Evolutionary conservation across 2,329 filamentous ascomycete species (phyloP).

Genomic region (Calycina herbarum): DNA sequence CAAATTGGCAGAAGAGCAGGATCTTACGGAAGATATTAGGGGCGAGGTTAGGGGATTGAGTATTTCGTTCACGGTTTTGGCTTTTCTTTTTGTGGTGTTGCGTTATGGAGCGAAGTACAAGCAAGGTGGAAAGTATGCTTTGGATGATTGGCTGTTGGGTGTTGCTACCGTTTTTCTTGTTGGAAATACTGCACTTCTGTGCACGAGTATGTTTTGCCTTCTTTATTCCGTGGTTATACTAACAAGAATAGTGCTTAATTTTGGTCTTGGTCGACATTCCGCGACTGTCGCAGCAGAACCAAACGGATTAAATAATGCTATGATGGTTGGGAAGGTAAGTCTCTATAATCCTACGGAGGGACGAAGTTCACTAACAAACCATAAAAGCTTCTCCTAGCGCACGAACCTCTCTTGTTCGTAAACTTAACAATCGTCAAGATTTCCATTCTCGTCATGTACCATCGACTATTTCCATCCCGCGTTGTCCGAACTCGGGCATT

Average conservation of each 20-base stretch:
- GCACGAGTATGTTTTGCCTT: background rate
- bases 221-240: background rate
- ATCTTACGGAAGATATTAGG: background rate
- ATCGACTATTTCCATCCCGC: background rate
- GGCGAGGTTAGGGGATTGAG: background rate
- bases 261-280: background rate
- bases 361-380: background rate
- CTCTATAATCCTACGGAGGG: background rate
- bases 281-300: background rate
- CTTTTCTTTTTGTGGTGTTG: background rate
- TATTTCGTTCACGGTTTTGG: background rate
- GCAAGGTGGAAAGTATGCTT: background rate
- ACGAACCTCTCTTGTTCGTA: background rate
- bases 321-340: slow-evolving; percentile 1
- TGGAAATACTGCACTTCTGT: background rate
- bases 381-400: background rate
- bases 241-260: background rate
- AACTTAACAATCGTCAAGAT: background rate
- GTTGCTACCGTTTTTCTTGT: background rate
- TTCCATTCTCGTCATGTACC: background rate
- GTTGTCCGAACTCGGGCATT: background rate
- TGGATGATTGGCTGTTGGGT: background rate
- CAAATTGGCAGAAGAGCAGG: background rate
- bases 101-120: background rate
- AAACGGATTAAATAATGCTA: background rate